Percentiles rank a stretch among this genome's conserved stretches.
Conservation (phyloP, 2,329 filamentous ascomycete genomes). For the Fusarium annulatum region DNA sequence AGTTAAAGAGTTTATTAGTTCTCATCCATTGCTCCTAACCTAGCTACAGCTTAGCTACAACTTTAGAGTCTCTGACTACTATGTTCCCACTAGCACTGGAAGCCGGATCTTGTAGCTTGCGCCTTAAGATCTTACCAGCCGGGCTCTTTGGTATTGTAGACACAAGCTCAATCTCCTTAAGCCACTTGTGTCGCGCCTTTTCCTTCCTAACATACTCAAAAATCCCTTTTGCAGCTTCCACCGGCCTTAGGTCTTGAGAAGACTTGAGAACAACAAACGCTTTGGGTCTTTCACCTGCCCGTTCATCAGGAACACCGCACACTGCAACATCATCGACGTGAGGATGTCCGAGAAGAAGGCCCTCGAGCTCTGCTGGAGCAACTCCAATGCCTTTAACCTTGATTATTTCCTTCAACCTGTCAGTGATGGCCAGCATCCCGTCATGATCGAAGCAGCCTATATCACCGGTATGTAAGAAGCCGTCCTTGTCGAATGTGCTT, state of each 20-base stretch:
- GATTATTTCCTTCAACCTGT: slow-evolving; percentile 17
- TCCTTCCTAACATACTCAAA: neutral
- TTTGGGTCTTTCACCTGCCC: neutral
- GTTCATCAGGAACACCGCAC: neutral
- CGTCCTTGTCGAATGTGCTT: neutral
- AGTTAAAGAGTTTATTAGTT: too few species aligned
- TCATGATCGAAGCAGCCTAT: neutral
- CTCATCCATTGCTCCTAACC: fast-evolving
- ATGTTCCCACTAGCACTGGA: fast-evolving
- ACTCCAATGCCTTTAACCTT: slow-evolving; percentile 14
- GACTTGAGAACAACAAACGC: neutral
- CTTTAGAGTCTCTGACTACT: neutral
- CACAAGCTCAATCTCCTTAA: slow-evolving; percentile 12
- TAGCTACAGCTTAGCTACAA: neutral
- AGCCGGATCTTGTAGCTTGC: neutral
- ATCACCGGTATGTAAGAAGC: neutral
- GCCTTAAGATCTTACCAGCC: neutral
- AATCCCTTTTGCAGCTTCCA: neutral
- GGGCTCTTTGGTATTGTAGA: slow-evolving; percentile 3
- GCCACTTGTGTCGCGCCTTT: slow-evolving; percentile 1
- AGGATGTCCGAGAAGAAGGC: neutral
- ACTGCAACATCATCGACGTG: neutral
- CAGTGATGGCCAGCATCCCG: neutral
- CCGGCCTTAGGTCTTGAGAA: fast-evolving
- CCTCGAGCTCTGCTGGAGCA: slow-evolving; percentile 12